A percentile compares a stretch with the other conserved stretches of the same genome.
Evolutionary conservation across 2,329 filamentous ascomycete genomes (phyloP).

Genomic region (Cladophialophora exuberans): DNA sequence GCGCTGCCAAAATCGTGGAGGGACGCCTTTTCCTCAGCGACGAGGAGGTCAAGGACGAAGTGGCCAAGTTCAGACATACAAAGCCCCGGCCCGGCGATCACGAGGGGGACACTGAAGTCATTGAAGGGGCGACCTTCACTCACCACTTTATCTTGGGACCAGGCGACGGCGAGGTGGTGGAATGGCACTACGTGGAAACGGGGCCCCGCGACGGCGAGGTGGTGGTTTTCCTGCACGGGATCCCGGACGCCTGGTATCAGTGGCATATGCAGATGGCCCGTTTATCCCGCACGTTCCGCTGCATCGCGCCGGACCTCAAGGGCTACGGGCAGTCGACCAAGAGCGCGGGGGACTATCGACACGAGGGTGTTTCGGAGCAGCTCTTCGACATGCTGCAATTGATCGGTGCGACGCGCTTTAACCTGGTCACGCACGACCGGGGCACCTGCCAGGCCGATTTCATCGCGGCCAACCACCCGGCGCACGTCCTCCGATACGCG

Average conservation of each 20-base stretch:
- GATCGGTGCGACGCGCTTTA: constrained; percentile 17
- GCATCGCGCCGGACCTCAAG: constrained; percentile 18
- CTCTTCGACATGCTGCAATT: constrained; percentile 11
- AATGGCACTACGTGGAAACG: constrained; percentile 17
- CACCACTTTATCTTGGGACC: constrained; percentile 19
- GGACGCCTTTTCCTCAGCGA: not conserved
- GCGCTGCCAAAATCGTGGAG: not conserved
- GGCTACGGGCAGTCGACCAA: constrained; percentile 22
- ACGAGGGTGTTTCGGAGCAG: constrained; percentile 16
- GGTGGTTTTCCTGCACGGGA: constrained; percentile 22
- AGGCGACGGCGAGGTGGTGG: constrained; percentile 7
- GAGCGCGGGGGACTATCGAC: constrained; percentile 17
- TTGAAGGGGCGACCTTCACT: constrained; percentile 13
- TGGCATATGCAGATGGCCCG: constrained; percentile 20
- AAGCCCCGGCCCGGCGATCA: constrained; percentile 1
- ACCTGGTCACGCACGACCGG: constrained; percentile 18
- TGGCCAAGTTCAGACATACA: constrained; percentile 1
- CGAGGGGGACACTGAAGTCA: constrained; percentile 14
- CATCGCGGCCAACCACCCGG: constrained; percentile 18
- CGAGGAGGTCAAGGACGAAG: not conserved
- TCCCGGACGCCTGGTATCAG: constrained; percentile 21
- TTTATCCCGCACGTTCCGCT: constrained; percentile 4
- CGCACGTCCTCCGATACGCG: constrained; percentile 12
- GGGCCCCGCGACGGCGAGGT: constrained; percentile 12
- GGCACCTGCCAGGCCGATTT: constrained; percentile 20